Evolutionary conservation across 2,329 filamentous ascomycete genomes (phyloP).

Genomic region (Esteya vermicola): DNA sequence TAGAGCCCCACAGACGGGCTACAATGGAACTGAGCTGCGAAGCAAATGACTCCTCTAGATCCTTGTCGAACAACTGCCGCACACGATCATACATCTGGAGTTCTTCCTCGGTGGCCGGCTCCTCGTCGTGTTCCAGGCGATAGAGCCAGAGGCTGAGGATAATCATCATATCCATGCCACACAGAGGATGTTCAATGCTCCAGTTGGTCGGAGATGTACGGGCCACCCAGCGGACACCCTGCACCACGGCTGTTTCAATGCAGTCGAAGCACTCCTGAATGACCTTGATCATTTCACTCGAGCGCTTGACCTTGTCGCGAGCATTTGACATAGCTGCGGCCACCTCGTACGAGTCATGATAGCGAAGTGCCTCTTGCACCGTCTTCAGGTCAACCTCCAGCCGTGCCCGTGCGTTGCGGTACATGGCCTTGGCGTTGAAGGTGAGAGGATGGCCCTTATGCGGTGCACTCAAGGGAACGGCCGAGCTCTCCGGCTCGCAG

Average conservation of each 20-base stretch:
- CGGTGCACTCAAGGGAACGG: constrained; percentile 81
- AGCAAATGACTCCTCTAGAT: constrained; percentile 68
- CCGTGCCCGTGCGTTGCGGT: constrained; percentile 81
- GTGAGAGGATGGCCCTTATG: constrained; percentile 93
- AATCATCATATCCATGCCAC: constrained; percentile 93
- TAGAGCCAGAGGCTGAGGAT: constrained; percentile 97
- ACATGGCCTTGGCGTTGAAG: constrained; percentile 97
- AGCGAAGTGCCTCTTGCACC: constrained; percentile 89
- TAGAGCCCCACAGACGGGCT: constrained; percentile 88
- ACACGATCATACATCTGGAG: constrained; percentile 85
- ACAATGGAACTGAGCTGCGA: constrained; percentile 89
- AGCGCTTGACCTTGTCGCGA: constrained; percentile 85
- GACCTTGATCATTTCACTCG: constrained; percentile 95
- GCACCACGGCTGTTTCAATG: constrained; percentile 86
- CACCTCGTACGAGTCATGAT: constrained; percentile 95
- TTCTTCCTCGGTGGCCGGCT: constrained; percentile 74
- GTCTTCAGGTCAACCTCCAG: constrained; percentile 92
- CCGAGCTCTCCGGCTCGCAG: constrained; percentile 79
- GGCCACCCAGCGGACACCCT: constrained; percentile 96
- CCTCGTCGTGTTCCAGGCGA: constrained; percentile 97
- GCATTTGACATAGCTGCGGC: constrained; percentile 93
- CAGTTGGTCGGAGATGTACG: constrained; percentile 95
- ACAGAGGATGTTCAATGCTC: constrained; percentile 96
- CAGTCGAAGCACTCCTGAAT: constrained; percentile 97
- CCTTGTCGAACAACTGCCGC: constrained; percentile 78